Conservation (phyloP, 139 green algal genomes). For the Picochlorum sp. region DNA sequence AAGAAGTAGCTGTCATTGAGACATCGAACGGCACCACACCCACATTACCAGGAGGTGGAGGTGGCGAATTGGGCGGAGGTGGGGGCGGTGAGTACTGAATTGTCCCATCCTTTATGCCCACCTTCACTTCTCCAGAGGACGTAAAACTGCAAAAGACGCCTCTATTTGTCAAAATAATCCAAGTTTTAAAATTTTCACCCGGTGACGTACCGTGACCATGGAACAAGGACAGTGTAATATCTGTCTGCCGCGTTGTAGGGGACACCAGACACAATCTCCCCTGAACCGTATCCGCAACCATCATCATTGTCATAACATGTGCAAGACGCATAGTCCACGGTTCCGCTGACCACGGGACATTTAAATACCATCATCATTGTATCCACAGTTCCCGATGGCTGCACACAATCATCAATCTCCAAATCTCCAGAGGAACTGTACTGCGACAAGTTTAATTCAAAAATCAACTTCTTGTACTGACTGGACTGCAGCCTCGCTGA, state of each 20-base stretch:
- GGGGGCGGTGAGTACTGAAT: no score
- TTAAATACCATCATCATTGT: background rate
- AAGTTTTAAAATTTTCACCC: no score
- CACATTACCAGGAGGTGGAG: no score
- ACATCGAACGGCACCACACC: no score
- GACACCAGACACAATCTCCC: background rate
- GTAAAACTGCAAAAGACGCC: no score
- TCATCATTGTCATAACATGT: slow-evolving; percentile 1
- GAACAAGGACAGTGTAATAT: background rate
- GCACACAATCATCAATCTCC: background rate
- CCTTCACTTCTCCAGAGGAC: no score
- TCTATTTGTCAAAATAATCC: no score
- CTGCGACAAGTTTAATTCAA: background rate
- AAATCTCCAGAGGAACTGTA: background rate
- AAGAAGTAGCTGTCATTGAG: no score
- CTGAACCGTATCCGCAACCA: background rate
- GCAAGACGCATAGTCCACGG: background rate
- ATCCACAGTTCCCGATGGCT: background rate
- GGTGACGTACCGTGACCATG: background rate
- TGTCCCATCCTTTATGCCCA: no score
- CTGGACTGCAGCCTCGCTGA: background rate
- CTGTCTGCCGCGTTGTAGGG: background rate
- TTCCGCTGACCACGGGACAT: background rate
- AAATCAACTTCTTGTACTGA: background rate
- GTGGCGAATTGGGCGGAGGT: no score